Percentiles rank a stretch among this genome's conserved stretches.
Conservation (phyloP, 2,329 filamentous ascomycete genomes). For the Fusarium irregulare region DNA sequence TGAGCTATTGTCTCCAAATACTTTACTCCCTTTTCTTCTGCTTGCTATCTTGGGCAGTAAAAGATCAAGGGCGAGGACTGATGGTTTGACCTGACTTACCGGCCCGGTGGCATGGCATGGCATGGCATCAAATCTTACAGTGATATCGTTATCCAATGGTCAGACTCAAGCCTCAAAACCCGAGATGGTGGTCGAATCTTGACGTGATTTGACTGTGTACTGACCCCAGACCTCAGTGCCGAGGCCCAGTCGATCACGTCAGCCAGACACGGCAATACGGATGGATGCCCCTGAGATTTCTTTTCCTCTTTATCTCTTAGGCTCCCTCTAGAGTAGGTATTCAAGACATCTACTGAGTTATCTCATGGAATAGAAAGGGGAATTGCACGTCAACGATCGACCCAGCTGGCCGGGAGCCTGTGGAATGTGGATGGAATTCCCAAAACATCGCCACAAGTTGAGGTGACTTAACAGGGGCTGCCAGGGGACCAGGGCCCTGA, state of each 20-base stretch:
- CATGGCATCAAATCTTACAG: neutral
- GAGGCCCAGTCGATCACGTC: conserved; percentile 22
- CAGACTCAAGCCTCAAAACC: conserved; percentile 12
- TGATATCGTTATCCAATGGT: neutral
- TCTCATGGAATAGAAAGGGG: neutral
- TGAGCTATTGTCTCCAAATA: conserved; percentile 14
- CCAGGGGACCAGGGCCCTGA: conserved; percentile 4
- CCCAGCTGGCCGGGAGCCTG: conserved; percentile 28
- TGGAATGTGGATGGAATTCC: conserved; percentile 40
- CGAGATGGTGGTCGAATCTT: conserved; percentile 9
- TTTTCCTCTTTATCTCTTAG: neutral
- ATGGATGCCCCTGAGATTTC: conserved; percentile 6
- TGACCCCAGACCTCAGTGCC: conserved; percentile 20
- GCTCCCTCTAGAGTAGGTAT: neutral
- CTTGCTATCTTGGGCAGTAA: neutral
- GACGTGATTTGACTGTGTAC: neutral
- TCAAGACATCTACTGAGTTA: neutral
- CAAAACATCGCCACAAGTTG: conserved; percentile 21
- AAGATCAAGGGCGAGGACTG: neutral
- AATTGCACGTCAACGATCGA: conserved; percentile 21
- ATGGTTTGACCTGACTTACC: neutral
- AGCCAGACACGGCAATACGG: conserved; percentile 17
- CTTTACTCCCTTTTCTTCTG: neutral
- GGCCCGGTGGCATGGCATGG: neutral
- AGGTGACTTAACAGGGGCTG: conserved; percentile 24